phyloP scores from a whole-genome alignment of 805 yeast genomes.

The Yamadazyma tumulicola region DNA sequence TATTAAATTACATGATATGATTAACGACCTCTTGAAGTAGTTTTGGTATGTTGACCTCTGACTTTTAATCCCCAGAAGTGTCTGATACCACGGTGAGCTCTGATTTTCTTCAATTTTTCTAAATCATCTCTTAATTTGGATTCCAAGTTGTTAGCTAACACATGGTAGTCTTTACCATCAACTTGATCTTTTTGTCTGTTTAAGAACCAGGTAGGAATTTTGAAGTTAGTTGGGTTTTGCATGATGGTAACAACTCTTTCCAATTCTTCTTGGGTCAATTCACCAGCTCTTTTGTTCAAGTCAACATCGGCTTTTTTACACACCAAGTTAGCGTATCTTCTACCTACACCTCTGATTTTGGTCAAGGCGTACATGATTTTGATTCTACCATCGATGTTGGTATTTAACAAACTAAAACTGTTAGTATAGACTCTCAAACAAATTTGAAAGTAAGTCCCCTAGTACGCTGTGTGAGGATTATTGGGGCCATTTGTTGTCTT shows the following conservation, averaged over 20 bases:
- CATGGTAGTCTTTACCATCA: conserved; percentile 99
- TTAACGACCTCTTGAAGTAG: conserved; percentile 91
- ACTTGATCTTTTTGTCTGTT: conserved; percentile 98
- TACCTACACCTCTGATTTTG: conserved; percentile 99
- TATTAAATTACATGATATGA: conserved; percentile 15
- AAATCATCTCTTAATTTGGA: conserved; percentile 99
- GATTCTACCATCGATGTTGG: conserved; percentile 99
- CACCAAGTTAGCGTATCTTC: conserved; percentile 99
- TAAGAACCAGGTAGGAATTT: conserved; percentile 99
- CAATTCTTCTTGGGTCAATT: conserved; percentile 99
- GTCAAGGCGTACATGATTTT: conserved; percentile 99
- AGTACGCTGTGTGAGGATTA: too few species aligned
- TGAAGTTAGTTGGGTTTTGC: conserved; percentile 99
- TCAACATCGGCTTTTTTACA: conserved; percentile 99
- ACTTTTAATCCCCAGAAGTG: conserved; percentile 99
- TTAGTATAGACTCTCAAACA: too few species aligned
- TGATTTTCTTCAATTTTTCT: conserved; percentile 99
- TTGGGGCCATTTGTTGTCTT: too few species aligned
- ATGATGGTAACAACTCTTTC: conserved; percentile 99
- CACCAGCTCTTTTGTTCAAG: conserved; percentile 99
- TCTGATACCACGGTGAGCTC: conserved; percentile 99
- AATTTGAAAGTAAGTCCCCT: too few species aligned
- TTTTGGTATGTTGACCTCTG: conserved; percentile 99
- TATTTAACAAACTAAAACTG: conserved; percentile 87
- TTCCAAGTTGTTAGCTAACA: conserved; percentile 98